Evolutionary conservation across 371 early-diverging fungal species (phyloP).

Genomic region (Mucor indicus): DNA sequence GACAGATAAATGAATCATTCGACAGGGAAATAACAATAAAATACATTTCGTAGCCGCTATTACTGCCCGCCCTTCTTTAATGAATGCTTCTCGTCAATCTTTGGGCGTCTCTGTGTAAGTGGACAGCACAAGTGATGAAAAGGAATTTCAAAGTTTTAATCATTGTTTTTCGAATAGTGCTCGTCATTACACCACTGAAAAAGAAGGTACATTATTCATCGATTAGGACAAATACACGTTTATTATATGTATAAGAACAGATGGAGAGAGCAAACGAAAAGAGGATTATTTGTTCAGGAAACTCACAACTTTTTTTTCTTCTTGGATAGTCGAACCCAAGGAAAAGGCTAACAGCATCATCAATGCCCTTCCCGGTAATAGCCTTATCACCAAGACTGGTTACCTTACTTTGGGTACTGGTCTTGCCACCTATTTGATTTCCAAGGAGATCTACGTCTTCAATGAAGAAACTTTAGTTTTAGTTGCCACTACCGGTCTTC

Average conservation of each 20-base stretch:
- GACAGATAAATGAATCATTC: background rate
- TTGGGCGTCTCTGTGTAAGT: constrained; percentile 32
- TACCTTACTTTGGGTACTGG: constrained; percentile 84
- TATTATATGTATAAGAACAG: no score
- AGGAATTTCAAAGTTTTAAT: background rate
- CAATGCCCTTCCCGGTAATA: constrained; percentile 88
- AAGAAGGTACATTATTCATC: constrained; percentile 23
- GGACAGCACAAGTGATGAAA: no score
- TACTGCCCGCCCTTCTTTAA: constrained; percentile 22
- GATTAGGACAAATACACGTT: no score
- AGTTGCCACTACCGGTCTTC: constrained; percentile 70
- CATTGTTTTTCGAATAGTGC: constrained; percentile 9
- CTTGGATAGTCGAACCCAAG: constrained; percentile 48
- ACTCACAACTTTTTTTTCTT: background rate
- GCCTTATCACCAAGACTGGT: constrained; percentile 84
- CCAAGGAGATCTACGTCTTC: constrained; percentile 96
- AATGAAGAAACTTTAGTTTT: constrained; percentile 92
- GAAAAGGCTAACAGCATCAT: constrained; percentile 88
- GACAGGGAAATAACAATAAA: background rate
- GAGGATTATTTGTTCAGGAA: no score
- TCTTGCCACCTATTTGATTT: constrained; percentile 84
- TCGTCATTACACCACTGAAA: constrained; percentile 25
- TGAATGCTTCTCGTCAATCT: constrained; percentile 23
- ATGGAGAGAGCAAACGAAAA: no score
- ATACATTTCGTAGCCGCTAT: constrained; percentile 16